phyloP scores from a whole-genome alignment of 352 stramenopile genomes.

The Phytopythium kandeliae region DNA sequence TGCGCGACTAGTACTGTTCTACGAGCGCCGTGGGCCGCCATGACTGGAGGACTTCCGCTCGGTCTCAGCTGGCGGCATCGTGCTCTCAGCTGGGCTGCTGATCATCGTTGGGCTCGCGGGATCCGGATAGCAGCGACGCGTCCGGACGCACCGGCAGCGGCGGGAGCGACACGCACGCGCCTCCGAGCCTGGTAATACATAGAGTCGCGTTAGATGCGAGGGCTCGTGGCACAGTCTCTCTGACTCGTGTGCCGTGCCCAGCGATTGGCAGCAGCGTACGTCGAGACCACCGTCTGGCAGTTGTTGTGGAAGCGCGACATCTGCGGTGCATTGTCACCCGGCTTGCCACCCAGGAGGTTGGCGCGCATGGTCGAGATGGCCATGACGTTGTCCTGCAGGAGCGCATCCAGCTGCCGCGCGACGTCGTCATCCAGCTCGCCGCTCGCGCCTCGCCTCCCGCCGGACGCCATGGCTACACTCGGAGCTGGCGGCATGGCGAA shows the following conservation, averaged over 20 bases:
- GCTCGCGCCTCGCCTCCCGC: not conserved
- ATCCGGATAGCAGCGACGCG: conserved; percentile 47
- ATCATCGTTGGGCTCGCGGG: conserved; percentile 12
- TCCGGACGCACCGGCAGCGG: conserved; percentile 62
- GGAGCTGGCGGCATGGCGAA: not conserved
- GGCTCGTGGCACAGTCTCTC: not conserved
- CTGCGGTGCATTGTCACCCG: conserved; percentile 37
- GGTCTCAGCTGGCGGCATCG: not conserved
- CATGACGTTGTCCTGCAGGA: conserved; percentile 66
- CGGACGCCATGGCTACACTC: not conserved
- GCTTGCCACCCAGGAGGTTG: conserved; percentile 57
- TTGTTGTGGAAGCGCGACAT: conserved; percentile 72
- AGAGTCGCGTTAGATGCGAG: not conserved
- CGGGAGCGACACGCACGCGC: conserved; percentile 59
- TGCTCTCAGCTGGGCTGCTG: conserved; percentile 1
- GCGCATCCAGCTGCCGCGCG: conserved; percentile 28
- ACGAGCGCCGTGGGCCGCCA: not conserved
- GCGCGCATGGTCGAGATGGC: conserved; percentile 60
- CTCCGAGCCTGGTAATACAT: conserved; percentile 28
- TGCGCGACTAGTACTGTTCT: not conserved
- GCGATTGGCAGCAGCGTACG: conserved; percentile 24
- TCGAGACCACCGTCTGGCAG: conserved; percentile 44
- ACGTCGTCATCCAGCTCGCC: conserved; percentile 29
- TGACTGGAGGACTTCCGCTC: not conserved
- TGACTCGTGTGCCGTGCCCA: not conserved